Conservation (phyloP, 2,329 filamentous ascomycete genomes). For the Domatiomyces catenatus region DNA sequence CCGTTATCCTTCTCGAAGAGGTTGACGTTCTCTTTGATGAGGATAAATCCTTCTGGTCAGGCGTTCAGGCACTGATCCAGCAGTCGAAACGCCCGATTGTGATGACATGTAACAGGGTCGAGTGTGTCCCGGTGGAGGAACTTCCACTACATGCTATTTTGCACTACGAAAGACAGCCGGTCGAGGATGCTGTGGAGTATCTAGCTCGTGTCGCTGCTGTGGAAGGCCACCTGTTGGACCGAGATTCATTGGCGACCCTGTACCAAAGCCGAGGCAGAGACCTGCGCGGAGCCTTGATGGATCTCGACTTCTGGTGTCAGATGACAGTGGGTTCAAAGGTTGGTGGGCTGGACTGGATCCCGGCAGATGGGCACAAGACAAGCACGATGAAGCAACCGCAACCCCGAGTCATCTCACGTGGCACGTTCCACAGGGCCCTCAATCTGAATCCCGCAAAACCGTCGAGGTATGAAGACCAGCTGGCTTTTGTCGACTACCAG, state of each 20-base stretch:
- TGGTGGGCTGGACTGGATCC: constrained; percentile 81
- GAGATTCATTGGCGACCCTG: constrained; percentile 51
- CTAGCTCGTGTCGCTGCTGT: constrained; percentile 68
- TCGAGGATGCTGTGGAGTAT: constrained; percentile 59
- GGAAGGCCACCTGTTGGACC: constrained; percentile 67
- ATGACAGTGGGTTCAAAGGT: constrained; percentile 82
- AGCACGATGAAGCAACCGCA: constrained; percentile 49
- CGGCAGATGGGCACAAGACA: constrained; percentile 58
- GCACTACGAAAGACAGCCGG: constrained; percentile 52
- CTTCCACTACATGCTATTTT: constrained; percentile 77
- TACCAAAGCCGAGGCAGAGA: constrained; percentile 57
- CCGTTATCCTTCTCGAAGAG: constrained; percentile 84
- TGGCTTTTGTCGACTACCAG: constrained; percentile 7
- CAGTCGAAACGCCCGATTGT: constrained; percentile 85
- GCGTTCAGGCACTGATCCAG: constrained; percentile 58
- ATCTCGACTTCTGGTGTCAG: constrained; percentile 94
- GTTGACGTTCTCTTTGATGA: constrained; percentile 89
- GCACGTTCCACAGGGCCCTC: constrained; percentile 65
- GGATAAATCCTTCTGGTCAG: constrained; percentile 87
- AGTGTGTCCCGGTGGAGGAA: constrained; percentile 56
- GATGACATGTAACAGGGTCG: constrained; percentile 88
- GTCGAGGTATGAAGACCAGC: constrained; percentile 5
- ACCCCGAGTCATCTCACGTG: constrained; percentile 61
- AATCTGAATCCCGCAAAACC: constrained; percentile 35
- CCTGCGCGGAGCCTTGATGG: constrained; percentile 63